Evolutionary conservation across 2,329 filamentous ascomycete species (phyloP).

Genomic region (Parastagonospora avenae): DNA sequence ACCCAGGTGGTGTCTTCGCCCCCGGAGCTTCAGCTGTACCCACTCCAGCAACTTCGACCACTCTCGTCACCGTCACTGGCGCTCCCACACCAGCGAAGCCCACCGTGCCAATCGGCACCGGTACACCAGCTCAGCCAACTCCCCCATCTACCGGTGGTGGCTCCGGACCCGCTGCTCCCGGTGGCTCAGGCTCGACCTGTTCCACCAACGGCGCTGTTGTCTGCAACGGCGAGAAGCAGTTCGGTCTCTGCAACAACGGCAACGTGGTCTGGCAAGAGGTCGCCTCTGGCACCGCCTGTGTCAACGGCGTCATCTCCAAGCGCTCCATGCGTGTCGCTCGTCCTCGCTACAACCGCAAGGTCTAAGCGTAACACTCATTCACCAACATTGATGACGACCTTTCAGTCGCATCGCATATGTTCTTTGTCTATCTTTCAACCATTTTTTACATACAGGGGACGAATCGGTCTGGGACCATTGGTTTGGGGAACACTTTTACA

Average conservation of each 20-base stretch:
- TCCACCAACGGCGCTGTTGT: slow-evolving; percentile 43
- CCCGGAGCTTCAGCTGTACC: slow-evolving; percentile 33
- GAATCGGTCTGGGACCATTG: slow-evolving; percentile 16
- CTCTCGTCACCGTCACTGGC: slow-evolving; percentile 35
- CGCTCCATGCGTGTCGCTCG: slow-evolving; percentile 38
- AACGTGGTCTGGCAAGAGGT: slow-evolving; percentile 49
- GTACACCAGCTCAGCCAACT: slow-evolving; percentile 8
- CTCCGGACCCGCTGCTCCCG: slow-evolving; percentile 11
- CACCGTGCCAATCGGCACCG: slow-evolving; percentile 15
- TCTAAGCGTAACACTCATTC: slow-evolving; percentile 4
- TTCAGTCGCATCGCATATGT: slow-evolving; percentile 1
- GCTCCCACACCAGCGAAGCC: slow-evolving; percentile 19
- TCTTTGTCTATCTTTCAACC: slow-evolving; percentile 9
- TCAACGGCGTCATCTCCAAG: slow-evolving; percentile 48
- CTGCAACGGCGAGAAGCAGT: slow-evolving; percentile 49
- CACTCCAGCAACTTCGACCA: slow-evolving; percentile 30
- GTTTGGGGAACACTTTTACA: slow-evolving; percentile 10
- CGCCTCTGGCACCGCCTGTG: slow-evolving; percentile 52
- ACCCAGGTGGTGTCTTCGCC: slow-evolving; percentile 39
- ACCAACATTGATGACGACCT: background rate
- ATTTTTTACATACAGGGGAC: slow-evolving; percentile 8
- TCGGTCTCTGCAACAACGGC: slow-evolving; percentile 52
- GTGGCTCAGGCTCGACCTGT: slow-evolving; percentile 26
- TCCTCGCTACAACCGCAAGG: slow-evolving; percentile 18
- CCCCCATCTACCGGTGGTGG: slow-evolving; percentile 23